Evolutionary conservation across 805 yeast genomes (phyloP).

Genomic region (Kodamaea kaohsiungensis): DNA sequence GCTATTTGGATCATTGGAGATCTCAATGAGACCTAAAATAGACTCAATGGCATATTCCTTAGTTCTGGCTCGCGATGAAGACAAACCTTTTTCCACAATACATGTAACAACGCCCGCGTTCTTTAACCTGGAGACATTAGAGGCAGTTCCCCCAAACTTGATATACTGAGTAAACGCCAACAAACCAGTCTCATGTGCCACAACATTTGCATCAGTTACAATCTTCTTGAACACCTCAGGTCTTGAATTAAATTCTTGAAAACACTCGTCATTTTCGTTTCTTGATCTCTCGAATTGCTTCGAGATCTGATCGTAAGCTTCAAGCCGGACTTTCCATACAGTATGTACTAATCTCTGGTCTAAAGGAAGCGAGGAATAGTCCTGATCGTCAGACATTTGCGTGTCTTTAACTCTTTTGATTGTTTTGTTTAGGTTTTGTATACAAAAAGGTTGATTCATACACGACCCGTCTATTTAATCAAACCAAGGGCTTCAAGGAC

Average conservation of each 20-base stretch:
- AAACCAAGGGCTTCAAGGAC: background rate
- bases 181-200: slow-evolving; percentile 85
- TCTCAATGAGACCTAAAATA: slow-evolving; percentile 61
- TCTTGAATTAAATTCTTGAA: slow-evolving; percentile 48
- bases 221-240: slow-evolving; percentile 60
- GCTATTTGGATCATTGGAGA: slow-evolving; percentile 59
- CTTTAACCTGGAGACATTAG: slow-evolving; percentile 43
- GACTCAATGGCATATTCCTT: slow-evolving; percentile 65
- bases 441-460: background rate
- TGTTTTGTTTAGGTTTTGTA: slow-evolving; percentile 2
- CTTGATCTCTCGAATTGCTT: slow-evolving; percentile 54
- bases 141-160: slow-evolving; percentile 52
- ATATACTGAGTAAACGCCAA: slow-evolving; percentile 54
- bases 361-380: slow-evolving; percentile 62
- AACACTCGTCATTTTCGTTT: slow-evolving; percentile 56
- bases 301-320: slow-evolving; percentile 72
- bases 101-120: slow-evolving; percentile 42
- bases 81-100: slow-evolving; percentile 79
- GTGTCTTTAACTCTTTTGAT: background rate
- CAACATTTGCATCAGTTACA: slow-evolving; percentile 80
- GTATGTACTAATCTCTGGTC: slow-evolving; percentile 54
- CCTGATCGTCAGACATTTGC: slow-evolving; percentile 49
- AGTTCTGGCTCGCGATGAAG: slow-evolving; percentile 74
- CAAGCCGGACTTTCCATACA: slow-evolving; percentile 81
- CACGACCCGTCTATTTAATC: background rate